Evolutionary conservation across 176 grass and related monocot genomes (phyloP), one percentile per base, ranked within the genome.

Genomic region (Chrysopogon serrulatus): DNA sequence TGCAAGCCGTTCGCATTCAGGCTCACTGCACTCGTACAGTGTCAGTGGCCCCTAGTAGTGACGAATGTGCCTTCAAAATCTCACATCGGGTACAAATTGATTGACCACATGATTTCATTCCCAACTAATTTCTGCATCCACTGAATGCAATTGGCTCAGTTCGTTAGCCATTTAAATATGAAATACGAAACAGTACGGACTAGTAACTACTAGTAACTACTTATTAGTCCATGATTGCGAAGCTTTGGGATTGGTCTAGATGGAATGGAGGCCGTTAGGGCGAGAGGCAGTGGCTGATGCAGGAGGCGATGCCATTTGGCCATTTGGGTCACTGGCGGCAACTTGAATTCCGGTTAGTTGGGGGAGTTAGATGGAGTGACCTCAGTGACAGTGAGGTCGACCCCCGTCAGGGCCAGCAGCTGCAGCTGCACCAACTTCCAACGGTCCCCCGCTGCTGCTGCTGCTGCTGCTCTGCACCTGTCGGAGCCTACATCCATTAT

Each of bases 361-460:
- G 80, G 80, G 57, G 49, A 68, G 27, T 90, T 83, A 34, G 80
- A 79, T 33, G 36, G 24, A 66, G 64, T 80, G 62, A 74, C 70
- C 54, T 77, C 87, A 60, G 16, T 28, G 60, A 32, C 71, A 49
- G 51, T 68, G 87, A 68, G 45, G 68, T 68, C 23, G 74, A 66
- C 45, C 42, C 68, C 74, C 68, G 36, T 18, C 59, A 32, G 2
- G 69, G 41, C 69, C 17, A 27, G 41, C 26, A 47, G 2, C 5
- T 9, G 56, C 59, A 30, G 59, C 59, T 56, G n/a, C 74, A 88
- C 74, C 79, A 91, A 86, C 88, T 26, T 43, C 88, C 86, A 94
- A 83, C 79, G 37, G 49, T 56, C 60, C 57, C 68, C 64, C 83
- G 5, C 31, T 32, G 13, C 8, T n/a, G 51, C n/a, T 5, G 2